Conservation (phyloP, 2,329 filamentous ascomycete species). For the Aspergillus melleus region DNA sequence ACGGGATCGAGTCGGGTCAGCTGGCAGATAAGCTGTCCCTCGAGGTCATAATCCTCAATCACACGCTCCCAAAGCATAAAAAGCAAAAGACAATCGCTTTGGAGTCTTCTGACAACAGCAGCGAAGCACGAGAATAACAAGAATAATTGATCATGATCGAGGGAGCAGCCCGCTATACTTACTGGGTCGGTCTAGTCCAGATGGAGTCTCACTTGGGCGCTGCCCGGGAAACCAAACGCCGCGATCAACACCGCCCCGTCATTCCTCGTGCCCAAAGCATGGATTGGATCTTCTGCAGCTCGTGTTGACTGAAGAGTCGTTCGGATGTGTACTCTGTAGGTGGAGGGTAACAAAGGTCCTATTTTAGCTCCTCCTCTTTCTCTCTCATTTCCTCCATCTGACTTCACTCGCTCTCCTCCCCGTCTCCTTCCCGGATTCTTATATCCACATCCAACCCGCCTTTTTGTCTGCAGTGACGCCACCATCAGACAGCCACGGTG, state of each 20-base stretch:
- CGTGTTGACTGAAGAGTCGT: too few relatives aligned
- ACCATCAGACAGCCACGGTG: background rate
- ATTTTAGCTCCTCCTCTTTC: too few relatives aligned
- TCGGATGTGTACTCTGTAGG: too few relatives aligned
- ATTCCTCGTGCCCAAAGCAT: background rate
- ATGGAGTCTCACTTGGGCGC: conserved; percentile 1
- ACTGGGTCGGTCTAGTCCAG: background rate
- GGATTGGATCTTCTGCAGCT: background rate
- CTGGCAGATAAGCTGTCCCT: background rate
- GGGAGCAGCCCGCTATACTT: background rate
- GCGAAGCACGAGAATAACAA: background rate
- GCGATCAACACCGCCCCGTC: conserved; percentile 1
- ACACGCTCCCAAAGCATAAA: background rate
- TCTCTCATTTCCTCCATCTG: too few relatives aligned
- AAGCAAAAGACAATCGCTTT: background rate
- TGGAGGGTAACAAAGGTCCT: too few relatives aligned
- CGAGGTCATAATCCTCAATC: background rate
- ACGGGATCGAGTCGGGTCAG: background rate
- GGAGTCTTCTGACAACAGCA: background rate
- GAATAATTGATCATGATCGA: background rate
- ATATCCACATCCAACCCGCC: background rate
- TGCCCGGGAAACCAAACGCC: conserved; percentile 16
- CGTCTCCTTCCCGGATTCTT: background rate
- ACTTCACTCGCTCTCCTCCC: too few relatives aligned
- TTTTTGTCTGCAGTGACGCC: background rate